A percentile compares a stretch with the other conserved stretches of the same genome.
phyloP scores from a whole-genome alignment of 2,329 filamentous ascomycete species.

The Fusarium pseudoanthophilum region DNA sequence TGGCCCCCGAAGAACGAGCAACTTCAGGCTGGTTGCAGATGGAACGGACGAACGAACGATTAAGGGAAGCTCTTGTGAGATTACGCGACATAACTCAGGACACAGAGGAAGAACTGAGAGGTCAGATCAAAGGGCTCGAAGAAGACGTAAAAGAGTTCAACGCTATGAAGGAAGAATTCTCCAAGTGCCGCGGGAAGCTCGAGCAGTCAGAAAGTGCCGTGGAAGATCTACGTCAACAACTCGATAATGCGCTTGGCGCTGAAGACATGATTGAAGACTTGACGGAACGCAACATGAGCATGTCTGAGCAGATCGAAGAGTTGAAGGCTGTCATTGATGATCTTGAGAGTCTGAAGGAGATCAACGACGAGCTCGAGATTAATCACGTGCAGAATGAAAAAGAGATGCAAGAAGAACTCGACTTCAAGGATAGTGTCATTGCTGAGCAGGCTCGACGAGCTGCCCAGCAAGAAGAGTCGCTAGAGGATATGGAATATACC shows the following conservation, averaged over 20 bases:
- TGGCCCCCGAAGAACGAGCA: slow-evolving; percentile 87
- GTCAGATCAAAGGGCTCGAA: slow-evolving; percentile 78
- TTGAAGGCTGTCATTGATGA: slow-evolving; percentile 85
- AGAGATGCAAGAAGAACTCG: slow-evolving; percentile 92
- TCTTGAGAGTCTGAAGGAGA: slow-evolving; percentile 87
- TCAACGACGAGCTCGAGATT: slow-evolving; percentile 93
- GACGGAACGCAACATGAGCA: slow-evolving; percentile 84
- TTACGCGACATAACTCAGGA: slow-evolving; percentile 89
- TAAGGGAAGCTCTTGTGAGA: slow-evolving; percentile 85
- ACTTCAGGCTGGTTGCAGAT: slow-evolving; percentile 91
- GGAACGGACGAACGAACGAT: slow-evolving; percentile 87
- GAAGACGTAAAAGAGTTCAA: slow-evolving; percentile 76
- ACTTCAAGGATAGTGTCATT: slow-evolving; percentile 86
- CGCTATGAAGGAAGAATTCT: slow-evolving; percentile 74
- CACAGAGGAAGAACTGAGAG: slow-evolving; percentile 81
- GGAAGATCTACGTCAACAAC: slow-evolving; percentile 87
- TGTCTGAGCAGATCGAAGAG: slow-evolving; percentile 85
- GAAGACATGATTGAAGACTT: slow-evolving; percentile 96
- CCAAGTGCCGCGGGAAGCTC: slow-evolving; percentile 77
- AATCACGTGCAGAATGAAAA: slow-evolving; percentile 95
- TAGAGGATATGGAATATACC: slow-evolving; percentile 92
- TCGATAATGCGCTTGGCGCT: slow-evolving; percentile 87
- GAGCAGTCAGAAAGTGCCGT: slow-evolving; percentile 77
- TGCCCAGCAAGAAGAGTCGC: slow-evolving; percentile 78
- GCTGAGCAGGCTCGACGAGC: slow-evolving; percentile 81